phyloP scores from a whole-genome alignment of 2,329 filamentous ascomycete genomes.

The Ophiocordyceps robertsii region DNA sequence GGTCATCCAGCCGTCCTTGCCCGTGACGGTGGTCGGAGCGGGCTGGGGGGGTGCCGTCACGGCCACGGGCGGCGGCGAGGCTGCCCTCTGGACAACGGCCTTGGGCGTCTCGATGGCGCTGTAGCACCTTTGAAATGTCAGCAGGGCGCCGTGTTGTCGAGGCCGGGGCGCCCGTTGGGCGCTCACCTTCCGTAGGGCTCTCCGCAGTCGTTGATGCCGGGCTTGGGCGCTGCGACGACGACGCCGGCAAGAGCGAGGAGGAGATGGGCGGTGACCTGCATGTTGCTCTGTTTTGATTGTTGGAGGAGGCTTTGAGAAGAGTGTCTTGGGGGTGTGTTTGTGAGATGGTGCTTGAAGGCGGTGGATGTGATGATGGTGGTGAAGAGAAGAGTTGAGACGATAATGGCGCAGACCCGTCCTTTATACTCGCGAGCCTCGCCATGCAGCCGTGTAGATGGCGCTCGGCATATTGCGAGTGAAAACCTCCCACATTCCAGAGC shows the following conservation, averaged over 20 bases:
- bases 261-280: constrained; percentile 1
- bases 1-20: neutral
- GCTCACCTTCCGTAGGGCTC: constrained; percentile 14
- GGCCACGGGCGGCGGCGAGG: neutral
- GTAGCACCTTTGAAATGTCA: constrained; percentile 13
- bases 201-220: constrained; percentile 13
- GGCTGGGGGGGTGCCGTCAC: neutral
- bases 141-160: no score
- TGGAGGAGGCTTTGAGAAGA: neutral
- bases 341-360: neutral
- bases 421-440: neutral
- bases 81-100: neutral
- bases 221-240: neutral
- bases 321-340: neutral
- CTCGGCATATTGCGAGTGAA: neutral
- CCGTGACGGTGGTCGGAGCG: neutral
- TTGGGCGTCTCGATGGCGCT: constrained; percentile 6
- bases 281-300: neutral
- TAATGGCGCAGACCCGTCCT: neutral
- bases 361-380: neutral
- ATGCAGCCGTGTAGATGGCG: neutral
- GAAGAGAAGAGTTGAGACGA: neutral
- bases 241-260: neutral
- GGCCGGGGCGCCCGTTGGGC: no score
- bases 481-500: neutral